Conservation (phyloP, 2,329 filamentous ascomycete species). For the Fusarium ambrosium region DNA sequence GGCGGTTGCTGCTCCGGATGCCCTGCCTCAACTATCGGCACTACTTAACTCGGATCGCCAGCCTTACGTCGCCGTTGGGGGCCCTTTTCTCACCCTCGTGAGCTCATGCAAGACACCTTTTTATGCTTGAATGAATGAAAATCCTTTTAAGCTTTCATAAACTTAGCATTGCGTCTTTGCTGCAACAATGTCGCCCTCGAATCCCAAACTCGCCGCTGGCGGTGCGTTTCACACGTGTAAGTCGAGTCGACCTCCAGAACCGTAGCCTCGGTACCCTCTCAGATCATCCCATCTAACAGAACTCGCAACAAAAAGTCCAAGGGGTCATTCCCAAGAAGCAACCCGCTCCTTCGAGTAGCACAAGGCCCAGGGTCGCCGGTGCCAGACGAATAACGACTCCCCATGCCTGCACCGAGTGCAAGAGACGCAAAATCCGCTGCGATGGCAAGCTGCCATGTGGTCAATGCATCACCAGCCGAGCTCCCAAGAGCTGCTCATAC, state of each 20-base stretch:
- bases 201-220: conserved; percentile 58
- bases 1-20: conserved; percentile 27
- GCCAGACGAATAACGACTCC: conserved; percentile 68
- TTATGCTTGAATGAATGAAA: conserved; percentile 1
- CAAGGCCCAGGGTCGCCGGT: conserved; percentile 56
- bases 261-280: neutral
- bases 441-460: conserved; percentile 86
- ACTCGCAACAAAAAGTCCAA: conserved; percentile 57
- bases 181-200: conserved; percentile 56
- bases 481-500: conserved; percentile 83
- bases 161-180: conserved; percentile 27
- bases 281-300: conserved; percentile 16
- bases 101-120: conserved; percentile 1
- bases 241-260: conserved; percentile 3
- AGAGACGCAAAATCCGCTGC: conserved; percentile 86
- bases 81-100: conserved; percentile 29
- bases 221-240: conserved; percentile 54
- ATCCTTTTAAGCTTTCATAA: conserved; percentile 6
- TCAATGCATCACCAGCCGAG: conserved; percentile 85
- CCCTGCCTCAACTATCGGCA: conserved; percentile 33
- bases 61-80: conserved; percentile 33
- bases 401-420: conserved; percentile 81
- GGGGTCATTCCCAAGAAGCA: conserved; percentile 66
- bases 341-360: conserved; percentile 51
- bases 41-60: conserved; percentile 38